phyloP scores from a whole-genome alignment of 176 grass and related monocot species.

The Avena eriantha region DNA sequence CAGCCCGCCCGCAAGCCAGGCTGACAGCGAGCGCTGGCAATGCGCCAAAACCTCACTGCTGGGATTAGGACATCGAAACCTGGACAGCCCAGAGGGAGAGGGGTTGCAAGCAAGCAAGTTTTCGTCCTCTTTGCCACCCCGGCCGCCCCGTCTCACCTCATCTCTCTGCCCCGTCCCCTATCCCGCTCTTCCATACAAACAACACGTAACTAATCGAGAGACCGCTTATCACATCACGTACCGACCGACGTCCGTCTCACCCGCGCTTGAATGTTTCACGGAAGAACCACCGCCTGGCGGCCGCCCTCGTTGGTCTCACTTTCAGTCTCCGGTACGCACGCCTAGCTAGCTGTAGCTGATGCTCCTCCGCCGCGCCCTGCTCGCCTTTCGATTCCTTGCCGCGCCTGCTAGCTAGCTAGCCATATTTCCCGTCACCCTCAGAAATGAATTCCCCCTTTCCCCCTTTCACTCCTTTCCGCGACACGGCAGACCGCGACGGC shows the following conservation, averaged over 20 bases:
- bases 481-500: conserved; percentile 37
- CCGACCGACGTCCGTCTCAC: not conserved
- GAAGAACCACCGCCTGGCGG: not conserved
- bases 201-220: not conserved
- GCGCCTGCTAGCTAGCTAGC: not conserved
- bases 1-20: not conserved
- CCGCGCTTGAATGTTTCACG: not conserved
- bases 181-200: not conserved
- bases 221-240: conserved; percentile 6
- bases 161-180: not conserved
- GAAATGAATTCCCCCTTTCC: not conserved
- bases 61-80: not conserved
- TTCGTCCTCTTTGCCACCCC: not conserved
- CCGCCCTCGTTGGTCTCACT: not conserved
- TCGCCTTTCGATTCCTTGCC: not conserved
- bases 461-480: not conserved
- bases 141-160: not conserved
- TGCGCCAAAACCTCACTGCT: conserved; percentile 2
- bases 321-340: not conserved
- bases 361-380: not conserved
- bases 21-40: conserved; percentile 15
- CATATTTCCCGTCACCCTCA: conserved; percentile 1
- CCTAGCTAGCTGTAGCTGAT: not conserved
- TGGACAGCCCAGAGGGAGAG: not conserved
- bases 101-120: not conserved